Evolutionary conservation across 1,284 basidiomycete species (phyloP).

Genomic region (Sanghuangporus weigelae): DNA sequence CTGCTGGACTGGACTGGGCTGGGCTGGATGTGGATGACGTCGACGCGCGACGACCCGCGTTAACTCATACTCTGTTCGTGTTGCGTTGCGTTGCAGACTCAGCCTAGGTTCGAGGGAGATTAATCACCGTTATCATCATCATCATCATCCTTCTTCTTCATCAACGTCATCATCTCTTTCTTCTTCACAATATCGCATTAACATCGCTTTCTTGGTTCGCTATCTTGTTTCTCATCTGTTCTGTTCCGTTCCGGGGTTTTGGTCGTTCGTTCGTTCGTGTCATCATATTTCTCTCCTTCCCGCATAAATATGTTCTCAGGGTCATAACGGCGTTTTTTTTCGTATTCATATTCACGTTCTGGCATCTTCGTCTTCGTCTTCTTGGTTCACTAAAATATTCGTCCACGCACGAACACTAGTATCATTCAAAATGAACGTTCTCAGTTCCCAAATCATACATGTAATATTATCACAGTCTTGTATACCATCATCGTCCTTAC

Average conservation of each 20-base stretch:
- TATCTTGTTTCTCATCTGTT: too few species aligned
- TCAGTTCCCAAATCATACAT: too few species aligned
- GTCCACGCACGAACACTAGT: background rate
- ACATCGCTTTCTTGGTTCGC: too few species aligned
- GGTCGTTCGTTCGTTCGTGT: background rate
- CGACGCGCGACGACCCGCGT: background rate
- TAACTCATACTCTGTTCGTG: too few species aligned
- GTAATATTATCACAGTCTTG: too few species aligned
- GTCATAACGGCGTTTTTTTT: too few species aligned
- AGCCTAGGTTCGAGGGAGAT: background rate
- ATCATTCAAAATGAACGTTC: too few species aligned
- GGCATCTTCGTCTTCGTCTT: background rate
- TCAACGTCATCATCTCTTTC: background rate
- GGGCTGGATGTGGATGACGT: background rate
- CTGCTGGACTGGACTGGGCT: too few species aligned
- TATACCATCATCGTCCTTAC: background rate
- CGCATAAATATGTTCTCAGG: too few species aligned
- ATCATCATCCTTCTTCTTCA: background rate
- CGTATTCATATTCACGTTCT: background rate
- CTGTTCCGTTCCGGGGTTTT: too few species aligned
- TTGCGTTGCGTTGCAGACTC: too few species aligned
- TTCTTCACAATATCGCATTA: background rate
- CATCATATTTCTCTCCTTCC: background rate
- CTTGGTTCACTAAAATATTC: background rate
- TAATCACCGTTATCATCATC: background rate